A percentile compares a stretch with the other conserved stretches of the same genome.
Conservation (phyloP, 192 early-diverging fungal species). For the Obelidium mucronatum region DNA sequence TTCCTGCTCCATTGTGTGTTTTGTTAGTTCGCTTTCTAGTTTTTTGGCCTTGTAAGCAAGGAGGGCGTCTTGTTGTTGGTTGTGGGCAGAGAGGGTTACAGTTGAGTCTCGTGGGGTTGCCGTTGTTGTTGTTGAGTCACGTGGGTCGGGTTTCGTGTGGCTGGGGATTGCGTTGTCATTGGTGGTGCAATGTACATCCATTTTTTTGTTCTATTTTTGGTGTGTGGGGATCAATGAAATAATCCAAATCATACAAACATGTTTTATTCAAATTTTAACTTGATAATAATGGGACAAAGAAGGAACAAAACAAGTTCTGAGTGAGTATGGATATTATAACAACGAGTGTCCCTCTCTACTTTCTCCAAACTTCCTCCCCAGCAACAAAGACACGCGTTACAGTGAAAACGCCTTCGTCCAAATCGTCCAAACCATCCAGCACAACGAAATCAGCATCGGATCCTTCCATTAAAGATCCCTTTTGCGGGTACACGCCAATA, state of each 20-base stretch:
- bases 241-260: too few species aligned
- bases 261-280: too few species aligned
- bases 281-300: too few species aligned
- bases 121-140: too few species aligned
- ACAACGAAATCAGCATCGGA: slow-evolving; percentile 18
- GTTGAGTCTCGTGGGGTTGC: not conserved
- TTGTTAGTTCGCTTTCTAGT: not conserved
- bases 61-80: not conserved
- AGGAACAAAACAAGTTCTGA: too few species aligned
- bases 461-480: slow-evolving; percentile 1
- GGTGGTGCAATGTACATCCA: too few species aligned
- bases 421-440: not conserved
- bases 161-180: too few species aligned
- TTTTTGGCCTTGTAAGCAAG: not conserved
- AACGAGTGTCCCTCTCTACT: too few species aligned
- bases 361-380: slow-evolving; percentile 23
- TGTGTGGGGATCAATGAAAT: too few species aligned
- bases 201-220: too few species aligned
- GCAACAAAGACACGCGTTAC: slow-evolving; percentile 11
- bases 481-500: slow-evolving; percentile 6
- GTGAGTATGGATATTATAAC: too few species aligned
- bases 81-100: not conserved
- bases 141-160: too few species aligned
- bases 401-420: not conserved
- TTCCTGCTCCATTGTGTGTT: not conserved